A percentile compares a stretch with the other conserved stretches of the same genome.
Evolutionary conservation across 148 eudicot genomes (phyloP).

Genomic region (Suaeda aralocaspica): DNA sequence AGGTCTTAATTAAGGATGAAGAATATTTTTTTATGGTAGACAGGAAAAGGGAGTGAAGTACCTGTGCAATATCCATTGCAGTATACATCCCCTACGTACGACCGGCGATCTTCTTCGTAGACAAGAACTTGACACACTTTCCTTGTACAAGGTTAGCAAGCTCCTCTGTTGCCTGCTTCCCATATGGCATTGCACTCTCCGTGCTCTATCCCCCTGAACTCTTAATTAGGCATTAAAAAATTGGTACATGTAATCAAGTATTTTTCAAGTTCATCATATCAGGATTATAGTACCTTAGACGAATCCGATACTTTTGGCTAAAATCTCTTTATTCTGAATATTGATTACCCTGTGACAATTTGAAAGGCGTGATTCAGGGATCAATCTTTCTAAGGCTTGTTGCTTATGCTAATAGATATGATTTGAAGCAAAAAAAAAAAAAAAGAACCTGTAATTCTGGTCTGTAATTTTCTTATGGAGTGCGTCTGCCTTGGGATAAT

Average conservation of each 20-base stretch:
- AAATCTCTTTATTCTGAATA: conserved; percentile 63
- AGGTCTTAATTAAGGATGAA: too few species aligned
- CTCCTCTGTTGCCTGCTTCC: conserved; percentile 80
- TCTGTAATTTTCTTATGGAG: conserved; percentile 65
- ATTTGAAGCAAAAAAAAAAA: neutral
- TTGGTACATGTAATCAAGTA: neutral
- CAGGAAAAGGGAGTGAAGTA: conserved; percentile 20
- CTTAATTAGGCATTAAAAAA: conserved; percentile 8
- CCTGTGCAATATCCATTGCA: conserved; percentile 94
- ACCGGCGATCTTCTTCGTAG: conserved; percentile 61
- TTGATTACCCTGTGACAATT: conserved; percentile 46
- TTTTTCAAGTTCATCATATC: neutral
- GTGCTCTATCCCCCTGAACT: conserved; percentile 89
- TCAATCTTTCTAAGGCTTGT: conserved; percentile 4
- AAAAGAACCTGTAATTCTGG: conserved; percentile 59
- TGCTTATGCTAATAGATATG: neutral
- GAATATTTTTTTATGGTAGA: neutral
- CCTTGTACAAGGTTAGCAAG: conserved; percentile 58
- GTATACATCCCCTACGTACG: conserved; percentile 87
- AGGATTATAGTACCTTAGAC: conserved; percentile 50
- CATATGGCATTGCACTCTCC: conserved; percentile 89
- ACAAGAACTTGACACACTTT: conserved; percentile 56
- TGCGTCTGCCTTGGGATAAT: conserved; percentile 76
- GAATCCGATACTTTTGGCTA: conserved; percentile 81
- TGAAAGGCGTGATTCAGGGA: neutral